phyloP scores from a whole-genome alignment of 768 basidiomycete species.

The Peribolospora kevripleyi region DNA sequence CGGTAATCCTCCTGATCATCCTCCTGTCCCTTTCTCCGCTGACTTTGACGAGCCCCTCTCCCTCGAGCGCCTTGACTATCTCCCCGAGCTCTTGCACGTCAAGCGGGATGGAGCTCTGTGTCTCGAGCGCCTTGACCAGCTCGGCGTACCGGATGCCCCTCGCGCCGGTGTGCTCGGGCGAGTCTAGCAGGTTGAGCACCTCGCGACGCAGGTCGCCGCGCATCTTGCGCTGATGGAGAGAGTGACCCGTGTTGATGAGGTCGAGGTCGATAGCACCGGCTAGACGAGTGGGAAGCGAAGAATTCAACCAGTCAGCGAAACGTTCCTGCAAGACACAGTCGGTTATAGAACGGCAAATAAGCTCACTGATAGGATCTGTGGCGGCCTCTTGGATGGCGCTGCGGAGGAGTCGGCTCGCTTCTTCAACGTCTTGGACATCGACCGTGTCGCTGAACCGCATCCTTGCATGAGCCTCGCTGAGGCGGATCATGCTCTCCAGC shows the following conservation, averaged over 20 bases:
- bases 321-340: background rate
- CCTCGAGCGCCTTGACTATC: slow-evolving; percentile 50
- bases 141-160: slow-evolving; percentile 61
- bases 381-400: slow-evolving; percentile 85
- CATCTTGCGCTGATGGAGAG: slow-evolving; percentile 57
- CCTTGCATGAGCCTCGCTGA: slow-evolving; percentile 84
- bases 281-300: background rate
- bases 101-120: slow-evolving; percentile 62
- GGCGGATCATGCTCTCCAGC: slow-evolving; percentile 73
- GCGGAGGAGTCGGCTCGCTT: slow-evolving; percentile 83
- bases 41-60: slow-evolving; percentile 64
- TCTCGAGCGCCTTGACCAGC: slow-evolving; percentile 47
- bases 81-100: slow-evolving; percentile 62
- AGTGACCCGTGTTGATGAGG: slow-evolving; percentile 77
- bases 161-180: slow-evolving; percentile 17
- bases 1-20: slow-evolving; percentile 29
- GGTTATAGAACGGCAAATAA: slow-evolving; percentile 20
- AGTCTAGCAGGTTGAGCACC: slow-evolving; percentile 19
- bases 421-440: slow-evolving; percentile 62
- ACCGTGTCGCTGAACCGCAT: slow-evolving; percentile 84
- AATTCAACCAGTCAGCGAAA: background rate
- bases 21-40: slow-evolving; percentile 67
- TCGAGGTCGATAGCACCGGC: slow-evolving; percentile 55
- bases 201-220: slow-evolving; percentile 77
- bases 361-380: slow-evolving; percentile 86